Base-by-base conservation (phyloP, 352 stramenopile genomes). In the Phytophthora colocasiae region DNA sequence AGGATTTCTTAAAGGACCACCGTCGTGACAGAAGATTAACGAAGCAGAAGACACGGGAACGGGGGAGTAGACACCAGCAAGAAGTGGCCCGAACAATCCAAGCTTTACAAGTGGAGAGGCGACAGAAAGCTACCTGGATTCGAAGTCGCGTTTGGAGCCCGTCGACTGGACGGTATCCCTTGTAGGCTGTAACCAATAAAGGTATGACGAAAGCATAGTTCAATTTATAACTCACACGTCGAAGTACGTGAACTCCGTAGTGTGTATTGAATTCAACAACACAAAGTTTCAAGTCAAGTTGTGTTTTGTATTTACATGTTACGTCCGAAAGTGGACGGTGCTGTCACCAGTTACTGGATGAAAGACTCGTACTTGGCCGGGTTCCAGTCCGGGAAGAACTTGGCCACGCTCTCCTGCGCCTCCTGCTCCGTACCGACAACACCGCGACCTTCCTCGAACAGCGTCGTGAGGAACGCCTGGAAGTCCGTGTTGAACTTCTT, bases 121-220 rank as follows among this genome's bases (percentile, higher is more conserved):
- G 75, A 19, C 62, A 74, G 31, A 80, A 82, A 52, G 24, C 46
- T 1, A 60, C 58, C 11, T 85, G 77, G 73, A 68, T 85, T 31
- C 32, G 53, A 39, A 48, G 22, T 58, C 51, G 51, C 6, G 12
- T 46, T 3, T 57, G 32, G 22, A n/a, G n/a, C n/a, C n/a, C n/a
- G n/a, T n/a, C n/a, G n/a, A n/a, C n/a, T n/a, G n/a, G n/a, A n/a
- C n/a, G n/a, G n/a, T n/a, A n/a, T 43, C 36, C 36, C 36, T 15
- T 43, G 36, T 43, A 41, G 1, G 27, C 27, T 31, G 27, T 3
- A 31, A 31, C 27, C 2, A 31, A 31, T 4, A 31, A 31, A 31
- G 27, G 6, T 7, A 31, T 31, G 2, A 8, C 27, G 27, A 7
- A 4, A 31, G 27, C n/a, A n/a, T n/a, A n/a, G n/a, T n/a, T n/a